Evolutionary conservation across 495 filamentous ascomycete species (phyloP), one percentile per base, ranked within the genome.

Genomic region (Parathielavia hyrcaniae): DNA sequence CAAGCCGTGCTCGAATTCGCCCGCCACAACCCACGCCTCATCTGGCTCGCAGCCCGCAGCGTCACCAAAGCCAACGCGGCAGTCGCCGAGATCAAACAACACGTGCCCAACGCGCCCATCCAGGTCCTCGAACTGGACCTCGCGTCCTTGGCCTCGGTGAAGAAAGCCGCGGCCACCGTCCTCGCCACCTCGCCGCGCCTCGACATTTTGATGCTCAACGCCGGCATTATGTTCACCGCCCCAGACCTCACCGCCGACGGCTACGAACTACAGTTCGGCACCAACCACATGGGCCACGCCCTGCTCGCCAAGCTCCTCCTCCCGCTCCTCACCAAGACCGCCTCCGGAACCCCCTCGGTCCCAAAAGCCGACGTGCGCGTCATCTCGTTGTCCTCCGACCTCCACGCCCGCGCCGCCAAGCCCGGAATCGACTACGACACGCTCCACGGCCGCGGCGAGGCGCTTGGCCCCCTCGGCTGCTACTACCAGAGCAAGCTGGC

Each of bases 191-290:
- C 59, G 10, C 50, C 62, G 9, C 72, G 75, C 1, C 70, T 81
- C 34, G 77, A 79, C 61, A 64, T 77, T 26, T 57, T 73, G 14
- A 65, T 77, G 59, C 60, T 57, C 69, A 90, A 90, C 64, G 86
- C 87, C 5, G 86, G 87, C 22, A 79, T 88, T 55, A 86, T 88
- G 83, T 79, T 73, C 7, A 57, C 75, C 11, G 75, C 82, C 3
- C 69, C 71, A 0, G 68, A 68, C 0, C 64, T 71, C 7, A 89
- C 85, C 8, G 65, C 75, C 13, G 83, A 89, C 20, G 84, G 86
- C n/a, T 85, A 83, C 64, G 86, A 90, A 64, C 75, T 83, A 34
- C 83, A 87, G 55, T 82, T 89, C 57, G 84, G 82, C n/a, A 83
- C 81, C 5, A 91, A 90, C 64, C 81, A 90, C 65, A 67, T 90